Conservation (phyloP, 257 asterid genomes). For the Solanum lignicaule region DNA sequence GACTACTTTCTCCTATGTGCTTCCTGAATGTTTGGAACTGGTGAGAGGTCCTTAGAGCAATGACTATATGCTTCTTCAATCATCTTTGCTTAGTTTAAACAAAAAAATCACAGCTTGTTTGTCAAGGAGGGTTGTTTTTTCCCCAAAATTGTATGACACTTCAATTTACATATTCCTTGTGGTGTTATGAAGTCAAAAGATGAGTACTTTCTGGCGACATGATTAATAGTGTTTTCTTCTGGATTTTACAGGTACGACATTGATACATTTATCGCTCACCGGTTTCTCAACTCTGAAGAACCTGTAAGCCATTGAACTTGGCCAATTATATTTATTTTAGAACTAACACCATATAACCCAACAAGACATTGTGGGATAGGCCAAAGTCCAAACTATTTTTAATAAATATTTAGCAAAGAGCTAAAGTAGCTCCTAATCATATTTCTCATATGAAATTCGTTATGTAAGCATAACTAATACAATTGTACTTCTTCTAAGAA, state of each 20-base stretch:
- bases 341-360: conserved; percentile 1
- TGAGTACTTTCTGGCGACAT: not conserved
- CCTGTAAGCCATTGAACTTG: conserved; percentile 48
- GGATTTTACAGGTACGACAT: conserved; percentile 71
- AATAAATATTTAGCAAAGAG: not conserved
- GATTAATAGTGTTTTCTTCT: not conserved
- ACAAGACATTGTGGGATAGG: not conserved
- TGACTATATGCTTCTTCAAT: not conserved
- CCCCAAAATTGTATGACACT: not conserved
- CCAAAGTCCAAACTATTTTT: not conserved
- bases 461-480: not conserved
- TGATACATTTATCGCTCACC: conserved; percentile 54
- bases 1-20: not conserved
- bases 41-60: not conserved
- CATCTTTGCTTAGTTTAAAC: not conserved
- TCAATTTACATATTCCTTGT: not conserved
- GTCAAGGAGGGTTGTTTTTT: not conserved
- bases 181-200: not conserved
- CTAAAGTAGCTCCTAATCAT: not conserved
- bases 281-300: conserved; percentile 49
- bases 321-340: not conserved
- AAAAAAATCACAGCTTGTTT: not conserved
- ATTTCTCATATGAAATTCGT: not conserved
- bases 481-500: not conserved
- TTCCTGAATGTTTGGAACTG: not conserved